These are phyloP conservation scores for Fusarium subglutinans DNA, from an alignment of 2,329 filamentous ascomycete genomes.

Conservation along the genomic window DNA sequence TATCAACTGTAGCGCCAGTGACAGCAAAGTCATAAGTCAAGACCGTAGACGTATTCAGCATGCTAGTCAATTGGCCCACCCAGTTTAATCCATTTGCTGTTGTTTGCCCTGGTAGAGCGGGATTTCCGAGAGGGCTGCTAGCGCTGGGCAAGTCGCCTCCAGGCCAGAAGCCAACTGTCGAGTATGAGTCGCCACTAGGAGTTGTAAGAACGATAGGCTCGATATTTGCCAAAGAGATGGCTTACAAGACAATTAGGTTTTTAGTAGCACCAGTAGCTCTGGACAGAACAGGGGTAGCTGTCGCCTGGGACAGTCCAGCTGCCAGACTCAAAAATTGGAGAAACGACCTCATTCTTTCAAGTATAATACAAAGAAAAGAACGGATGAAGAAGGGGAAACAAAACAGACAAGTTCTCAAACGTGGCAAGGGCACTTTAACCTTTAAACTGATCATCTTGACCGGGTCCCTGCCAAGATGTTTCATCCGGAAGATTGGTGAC, in stretches of 20 bases:
- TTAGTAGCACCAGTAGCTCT: neutral
- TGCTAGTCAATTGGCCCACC: slow-evolving; percentile 20
- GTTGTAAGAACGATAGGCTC: neutral
- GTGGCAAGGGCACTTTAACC: neutral
- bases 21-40: slow-evolving; percentile 31
- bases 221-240: accelerated
- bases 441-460: neutral
- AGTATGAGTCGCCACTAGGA: slow-evolving; percentile 23
- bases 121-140: slow-evolving; percentile 19
- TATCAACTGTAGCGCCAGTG: slow-evolving; percentile 26
- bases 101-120: slow-evolving; percentile 14
- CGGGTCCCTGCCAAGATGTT: neutral
- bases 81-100: slow-evolving; percentile 29
- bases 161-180: slow-evolving; percentile 28
- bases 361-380: neutral
- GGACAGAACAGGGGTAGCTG: neutral
- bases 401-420: too few relatives aligned
- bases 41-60: slow-evolving; percentile 14
- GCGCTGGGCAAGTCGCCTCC: slow-evolving; percentile 1
- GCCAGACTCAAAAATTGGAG: neutral
- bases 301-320: slow-evolving; percentile 7
- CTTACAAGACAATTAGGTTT: slow-evolving; percentile 9
- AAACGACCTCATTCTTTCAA: neutral
- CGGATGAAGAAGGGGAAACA: neutral
- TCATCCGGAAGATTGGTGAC: neutral